phyloP scores from a whole-genome alignment of 1,284 basidiomycete species.

The Cryptococcus sp. region DNA sequence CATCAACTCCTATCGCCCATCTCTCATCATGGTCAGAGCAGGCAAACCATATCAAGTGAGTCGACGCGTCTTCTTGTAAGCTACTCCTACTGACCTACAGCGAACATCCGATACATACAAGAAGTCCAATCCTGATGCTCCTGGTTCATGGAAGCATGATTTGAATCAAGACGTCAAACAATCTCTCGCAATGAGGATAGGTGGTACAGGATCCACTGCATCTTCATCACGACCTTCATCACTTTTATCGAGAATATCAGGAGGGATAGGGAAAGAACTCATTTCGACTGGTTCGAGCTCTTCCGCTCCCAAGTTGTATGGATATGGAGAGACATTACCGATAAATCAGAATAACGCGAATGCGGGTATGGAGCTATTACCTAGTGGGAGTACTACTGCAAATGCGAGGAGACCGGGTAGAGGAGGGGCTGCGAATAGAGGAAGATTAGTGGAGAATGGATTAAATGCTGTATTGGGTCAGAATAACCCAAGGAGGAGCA shows the following conservation, averaged over 20 bases:
- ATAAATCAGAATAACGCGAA: slow-evolving; percentile 17
- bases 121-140: slow-evolving; percentile 19
- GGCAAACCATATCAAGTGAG: slow-evolving; percentile 22
- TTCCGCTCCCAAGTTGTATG: slow-evolving; percentile 16
- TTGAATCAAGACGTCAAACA: slow-evolving; percentile 18
- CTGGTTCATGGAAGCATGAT: slow-evolving; percentile 41
- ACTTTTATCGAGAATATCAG: slow-evolving; percentile 22
- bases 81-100: background rate
- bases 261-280: slow-evolving; percentile 31
- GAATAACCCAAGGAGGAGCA: slow-evolving; percentile 4
- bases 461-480: slow-evolving; percentile 21
- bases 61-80: background rate
- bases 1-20: background rate
- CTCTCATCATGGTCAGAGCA: slow-evolving; percentile 12
- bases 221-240: slow-evolving; percentile 7
- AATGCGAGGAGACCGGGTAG: background rate
- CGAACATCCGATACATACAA: slow-evolving; percentile 9
- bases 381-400: background rate
- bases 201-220: slow-evolving; percentile 2
- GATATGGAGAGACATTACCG: slow-evolving; percentile 14
- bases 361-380: slow-evolving; percentile 29
- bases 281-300: slow-evolving; percentile 10
- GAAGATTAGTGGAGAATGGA: slow-evolving; percentile 9
- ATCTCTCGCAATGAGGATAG: slow-evolving; percentile 17
- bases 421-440: background rate